Evolutionary conservation across 1,139 yeast species (phyloP).

Genomic region (Pneumocystis oryctolagi): DNA sequence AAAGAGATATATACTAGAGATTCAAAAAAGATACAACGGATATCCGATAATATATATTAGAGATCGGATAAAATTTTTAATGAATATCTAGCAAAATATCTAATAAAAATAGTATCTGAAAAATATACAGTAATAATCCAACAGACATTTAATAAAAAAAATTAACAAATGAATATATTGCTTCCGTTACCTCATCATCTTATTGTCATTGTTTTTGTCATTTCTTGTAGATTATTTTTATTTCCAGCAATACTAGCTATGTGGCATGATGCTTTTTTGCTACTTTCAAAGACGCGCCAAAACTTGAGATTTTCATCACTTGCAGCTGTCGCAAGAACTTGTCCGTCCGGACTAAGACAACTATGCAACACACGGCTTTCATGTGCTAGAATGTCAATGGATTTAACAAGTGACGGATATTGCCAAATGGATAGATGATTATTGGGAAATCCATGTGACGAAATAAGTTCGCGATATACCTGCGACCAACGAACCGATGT

Average conservation of each 20-base stretch:
- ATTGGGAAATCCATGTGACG: conserved; percentile 88
- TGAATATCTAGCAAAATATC: not conserved
- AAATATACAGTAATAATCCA: not conserved
- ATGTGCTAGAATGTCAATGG: conserved; percentile 83
- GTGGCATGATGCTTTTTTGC: conserved; percentile 21
- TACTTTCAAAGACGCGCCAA: conserved; percentile 73
- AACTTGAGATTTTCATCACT: conserved; percentile 94
- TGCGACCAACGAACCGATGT: conserved; percentile 87
- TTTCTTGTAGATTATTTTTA: not conserved
- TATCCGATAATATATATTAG: not conserved
- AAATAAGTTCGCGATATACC: conserved; percentile 66
- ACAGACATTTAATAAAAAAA: not conserved
- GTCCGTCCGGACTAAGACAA: conserved; percentile 76
- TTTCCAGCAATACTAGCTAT: conserved; percentile 6
- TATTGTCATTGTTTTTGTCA: conserved; percentile 1
- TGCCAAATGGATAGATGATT: conserved; percentile 74
- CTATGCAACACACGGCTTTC: conserved; percentile 78
- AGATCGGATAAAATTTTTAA: not conserved
- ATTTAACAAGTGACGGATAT: conserved; percentile 63
- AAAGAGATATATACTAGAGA: not conserved
- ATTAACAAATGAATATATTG: not conserved
- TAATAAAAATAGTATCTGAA: not conserved
- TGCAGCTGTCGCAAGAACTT: conserved; percentile 84
- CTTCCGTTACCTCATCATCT: not conserved
- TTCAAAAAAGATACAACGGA: not conserved